A percentile compares a stretch with the other conserved stretches of the same genome.
These are phyloP conservation scores for Coniochaeta prunicola DNA, from an alignment of 2,329 filamentous ascomycete species.

Conservation along the genomic window DNA sequence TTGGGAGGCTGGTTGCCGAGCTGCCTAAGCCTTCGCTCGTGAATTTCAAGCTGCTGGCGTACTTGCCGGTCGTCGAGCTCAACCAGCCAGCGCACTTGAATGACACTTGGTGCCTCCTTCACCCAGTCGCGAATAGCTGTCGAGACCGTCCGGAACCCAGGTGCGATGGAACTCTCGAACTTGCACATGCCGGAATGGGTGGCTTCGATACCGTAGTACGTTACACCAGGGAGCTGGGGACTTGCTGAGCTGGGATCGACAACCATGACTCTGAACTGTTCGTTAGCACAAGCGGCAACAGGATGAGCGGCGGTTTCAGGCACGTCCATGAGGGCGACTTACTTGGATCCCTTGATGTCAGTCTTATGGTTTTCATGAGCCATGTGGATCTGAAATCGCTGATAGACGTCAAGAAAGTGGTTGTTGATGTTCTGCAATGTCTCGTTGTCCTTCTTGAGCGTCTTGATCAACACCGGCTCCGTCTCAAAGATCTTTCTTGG, in stretches of 20 bases:
- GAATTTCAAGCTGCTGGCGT: slow-evolving; percentile 34
- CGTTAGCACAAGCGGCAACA: slow-evolving; percentile 3
- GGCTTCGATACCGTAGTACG: slow-evolving; percentile 67
- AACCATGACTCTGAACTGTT: slow-evolving; percentile 41
- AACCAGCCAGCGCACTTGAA: slow-evolving; percentile 50
- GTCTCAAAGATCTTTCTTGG: slow-evolving; percentile 61
- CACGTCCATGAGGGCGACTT: slow-evolving; percentile 12
- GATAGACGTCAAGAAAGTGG: slow-evolving; percentile 64
- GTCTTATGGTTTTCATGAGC: slow-evolving; percentile 69
- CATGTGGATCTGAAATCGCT: slow-evolving; percentile 67
- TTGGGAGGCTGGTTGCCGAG: slow-evolving; percentile 16
- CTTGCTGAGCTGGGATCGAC: slow-evolving; percentile 65
- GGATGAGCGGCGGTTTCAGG: not conserved
- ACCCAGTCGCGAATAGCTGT: slow-evolving; percentile 44
- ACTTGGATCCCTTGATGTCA: slow-evolving; percentile 56
- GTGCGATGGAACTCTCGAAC: slow-evolving; percentile 55
- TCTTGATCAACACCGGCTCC: slow-evolving; percentile 60
- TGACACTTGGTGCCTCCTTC: slow-evolving; percentile 44
- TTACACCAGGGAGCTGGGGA: slow-evolving; percentile 61
- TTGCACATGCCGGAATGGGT: slow-evolving; percentile 69
- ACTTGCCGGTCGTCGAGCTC: slow-evolving; percentile 47
- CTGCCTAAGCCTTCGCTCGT: slow-evolving; percentile 32
- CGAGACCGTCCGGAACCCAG: slow-evolving; percentile 53
- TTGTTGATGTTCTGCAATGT: slow-evolving; percentile 67
- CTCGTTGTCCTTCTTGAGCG: slow-evolving; percentile 68